Conservation (phyloP, 345 rosid species). For the Nephelium lappaceum region DNA sequence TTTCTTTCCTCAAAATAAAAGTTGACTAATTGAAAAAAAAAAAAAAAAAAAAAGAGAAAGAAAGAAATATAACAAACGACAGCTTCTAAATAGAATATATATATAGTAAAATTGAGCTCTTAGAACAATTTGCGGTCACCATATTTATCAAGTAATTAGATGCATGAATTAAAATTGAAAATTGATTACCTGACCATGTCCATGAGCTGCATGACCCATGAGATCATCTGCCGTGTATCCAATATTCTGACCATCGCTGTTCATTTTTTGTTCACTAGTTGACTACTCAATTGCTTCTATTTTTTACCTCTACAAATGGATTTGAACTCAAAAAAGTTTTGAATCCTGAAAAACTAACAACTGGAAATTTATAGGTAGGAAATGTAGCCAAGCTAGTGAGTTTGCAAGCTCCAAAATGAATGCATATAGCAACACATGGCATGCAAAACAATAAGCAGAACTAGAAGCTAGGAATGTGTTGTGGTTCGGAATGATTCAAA, state of each 20-base stretch:
- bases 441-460: neutral
- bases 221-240: neutral
- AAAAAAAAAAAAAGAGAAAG: too few species aligned
- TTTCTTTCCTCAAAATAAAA: too few species aligned
- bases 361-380: neutral
- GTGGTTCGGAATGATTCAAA: constrained; percentile 8
- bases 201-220: neutral
- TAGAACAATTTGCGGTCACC: too few species aligned
- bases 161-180: neutral
- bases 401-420: neutral
- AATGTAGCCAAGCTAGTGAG: neutral
- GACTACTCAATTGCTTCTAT: neutral
- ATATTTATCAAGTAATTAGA: too few species aligned
- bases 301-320: neutral
- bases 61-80: too few species aligned
- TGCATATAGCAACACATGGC: neutral
- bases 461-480: neutral
- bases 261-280: constrained; percentile 15
- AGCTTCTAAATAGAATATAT: too few species aligned
- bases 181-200: constrained; percentile 22
- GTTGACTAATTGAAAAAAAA: too few species aligned
- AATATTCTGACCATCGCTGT: constrained; percentile 1
- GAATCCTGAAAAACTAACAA: neutral
- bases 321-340: neutral
- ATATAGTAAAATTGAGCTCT: too few species aligned